phyloP scores from a whole-genome alignment of 345 rosid species.

The Sisymbrium altissimum region DNA sequence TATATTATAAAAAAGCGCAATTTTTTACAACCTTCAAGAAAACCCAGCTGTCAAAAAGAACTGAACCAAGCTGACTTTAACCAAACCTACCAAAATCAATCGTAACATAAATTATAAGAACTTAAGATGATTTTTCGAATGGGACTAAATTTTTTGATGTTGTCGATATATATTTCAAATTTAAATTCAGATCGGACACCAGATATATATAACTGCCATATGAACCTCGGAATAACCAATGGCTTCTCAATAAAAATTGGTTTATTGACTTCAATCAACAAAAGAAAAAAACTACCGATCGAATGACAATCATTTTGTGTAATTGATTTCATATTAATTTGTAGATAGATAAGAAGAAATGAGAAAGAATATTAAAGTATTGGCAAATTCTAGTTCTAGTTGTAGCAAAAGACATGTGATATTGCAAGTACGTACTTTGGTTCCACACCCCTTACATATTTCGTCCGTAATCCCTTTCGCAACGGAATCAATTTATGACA shows the following conservation, averaged over 20 bases:
- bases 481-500: conserved; percentile 19
- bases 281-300: neutral
- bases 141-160: neutral
- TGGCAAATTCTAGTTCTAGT: conserved; percentile 19
- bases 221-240: neutral
- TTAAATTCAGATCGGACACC: neutral
- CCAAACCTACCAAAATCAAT: neutral
- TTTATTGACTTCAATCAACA: neutral
- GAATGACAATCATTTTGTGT: neutral
- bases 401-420: conserved; percentile 26
- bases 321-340: neutral
- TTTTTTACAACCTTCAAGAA: neutral
- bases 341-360: neutral
- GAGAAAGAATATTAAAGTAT: neutral
- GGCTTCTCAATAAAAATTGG: neutral
- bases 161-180: neutral
- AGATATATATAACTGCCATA: neutral
- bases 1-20: neutral
- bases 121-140: neutral
- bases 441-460: conserved; percentile 18
- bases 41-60: neutral
- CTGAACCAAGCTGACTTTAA: neutral
- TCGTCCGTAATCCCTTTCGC: conserved; percentile 24
- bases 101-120: neutral
- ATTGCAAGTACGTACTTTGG: conserved; percentile 31